Evolutionary conservation across 352 stramenopile genomes (phyloP).

Genomic region (Globisporangium heterothallicum): DNA sequence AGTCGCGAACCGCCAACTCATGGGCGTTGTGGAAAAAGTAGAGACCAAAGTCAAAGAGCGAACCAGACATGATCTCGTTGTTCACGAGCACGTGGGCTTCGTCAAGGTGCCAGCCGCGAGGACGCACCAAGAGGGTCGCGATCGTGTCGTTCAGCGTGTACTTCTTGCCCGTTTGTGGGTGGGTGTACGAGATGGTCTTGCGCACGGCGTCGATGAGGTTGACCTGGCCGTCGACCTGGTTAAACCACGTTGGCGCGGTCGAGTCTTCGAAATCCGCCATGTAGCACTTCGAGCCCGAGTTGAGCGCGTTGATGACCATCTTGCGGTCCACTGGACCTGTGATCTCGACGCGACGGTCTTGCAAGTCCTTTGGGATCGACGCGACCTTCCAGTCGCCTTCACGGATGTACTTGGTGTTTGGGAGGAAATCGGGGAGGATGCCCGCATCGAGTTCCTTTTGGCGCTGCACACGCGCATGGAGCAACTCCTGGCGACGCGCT

Average conservation of each 20-base stretch:
- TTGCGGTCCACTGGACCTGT: constrained; percentile 94
- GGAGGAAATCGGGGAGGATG: constrained; percentile 83
- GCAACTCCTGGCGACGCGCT: constrained; percentile 35
- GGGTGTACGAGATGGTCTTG: constrained; percentile 85
- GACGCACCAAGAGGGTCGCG: constrained; percentile 90
- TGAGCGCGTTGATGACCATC: constrained; percentile 97
- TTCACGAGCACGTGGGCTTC: constrained; percentile 94
- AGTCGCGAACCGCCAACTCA: constrained; percentile 75
- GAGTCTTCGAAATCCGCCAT: constrained; percentile 97
- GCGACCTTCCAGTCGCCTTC: constrained; percentile 73
- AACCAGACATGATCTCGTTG: constrained; percentile 88
- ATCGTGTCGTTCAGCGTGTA: constrained; percentile 71
- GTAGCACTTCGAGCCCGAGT: constrained; percentile 92
- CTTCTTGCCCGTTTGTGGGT: constrained; percentile 65
- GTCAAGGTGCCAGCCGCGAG: constrained; percentile 92
- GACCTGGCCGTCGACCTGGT: constrained; percentile 89
- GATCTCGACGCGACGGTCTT: constrained; percentile 94
- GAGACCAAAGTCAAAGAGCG: constrained; percentile 94
- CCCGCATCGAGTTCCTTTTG: constrained; percentile 86
- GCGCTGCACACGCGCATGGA: constrained; percentile 44
- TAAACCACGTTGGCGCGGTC: constrained; percentile 91
- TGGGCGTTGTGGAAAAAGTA: constrained; percentile 97
- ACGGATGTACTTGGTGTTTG: constrained; percentile 79
- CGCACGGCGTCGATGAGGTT: constrained; percentile 92
- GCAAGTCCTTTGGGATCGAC: constrained; percentile 78